These are phyloP conservation scores for Luffa aegyptiaca DNA, from an alignment of 306 rosid genomes.

Conservation along the genomic window DNA sequence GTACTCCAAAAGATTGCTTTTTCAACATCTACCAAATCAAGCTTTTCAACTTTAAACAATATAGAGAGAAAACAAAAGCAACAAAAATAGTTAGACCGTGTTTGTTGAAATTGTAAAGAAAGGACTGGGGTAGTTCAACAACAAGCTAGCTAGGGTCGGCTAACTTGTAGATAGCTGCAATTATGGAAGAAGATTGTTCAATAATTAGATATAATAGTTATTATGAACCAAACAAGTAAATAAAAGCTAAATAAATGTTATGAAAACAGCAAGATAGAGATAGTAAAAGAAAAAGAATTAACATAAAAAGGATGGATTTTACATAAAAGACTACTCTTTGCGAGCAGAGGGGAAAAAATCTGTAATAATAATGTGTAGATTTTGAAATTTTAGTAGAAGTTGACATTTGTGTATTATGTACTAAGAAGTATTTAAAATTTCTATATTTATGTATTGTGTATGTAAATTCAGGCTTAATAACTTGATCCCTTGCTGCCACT, in stretches of 20 bases:
- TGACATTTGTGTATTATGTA: not conserved
- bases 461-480: not conserved
- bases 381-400: no score
- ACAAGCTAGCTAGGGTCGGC: not conserved
- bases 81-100: not conserved
- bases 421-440: not conserved
- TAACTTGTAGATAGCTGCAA: not conserved
- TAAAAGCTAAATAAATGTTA: not conserved
- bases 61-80: not conserved
- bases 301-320: not conserved
- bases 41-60: not conserved
- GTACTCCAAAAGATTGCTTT: not conserved
- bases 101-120: not conserved
- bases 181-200: not conserved
- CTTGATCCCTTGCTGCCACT: not conserved
- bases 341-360: no score
- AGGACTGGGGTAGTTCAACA: not conserved
- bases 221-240: not conserved
- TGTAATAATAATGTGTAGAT: not conserved
- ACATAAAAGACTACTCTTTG: not conserved
- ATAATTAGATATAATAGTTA: not conserved
- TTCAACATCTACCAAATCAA: conserved; percentile 3
- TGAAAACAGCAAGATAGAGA: not conserved
- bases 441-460: not conserved
- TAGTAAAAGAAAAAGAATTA: not conserved